Evolutionary conservation across 2,329 filamentous ascomycete genomes (phyloP).

Genomic region (Chaetomium sp.): DNA sequence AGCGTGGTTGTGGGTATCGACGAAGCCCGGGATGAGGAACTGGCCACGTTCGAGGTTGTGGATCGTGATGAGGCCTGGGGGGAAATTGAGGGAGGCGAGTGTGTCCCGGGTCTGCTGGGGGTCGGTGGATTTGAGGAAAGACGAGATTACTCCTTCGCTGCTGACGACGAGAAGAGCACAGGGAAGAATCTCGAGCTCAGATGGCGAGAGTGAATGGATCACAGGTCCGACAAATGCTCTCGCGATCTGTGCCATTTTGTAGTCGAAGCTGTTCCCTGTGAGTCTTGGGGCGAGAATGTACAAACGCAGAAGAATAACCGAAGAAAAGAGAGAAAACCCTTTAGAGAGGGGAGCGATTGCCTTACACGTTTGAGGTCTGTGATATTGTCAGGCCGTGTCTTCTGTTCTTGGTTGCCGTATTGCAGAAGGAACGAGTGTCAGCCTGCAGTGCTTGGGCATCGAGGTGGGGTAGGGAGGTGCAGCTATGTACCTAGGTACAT

Average conservation of each 20-base stretch:
- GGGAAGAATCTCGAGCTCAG: slow-evolving; percentile 16
- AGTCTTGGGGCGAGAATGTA: no score
- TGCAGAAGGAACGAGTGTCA: no score
- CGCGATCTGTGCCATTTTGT: not conserved
- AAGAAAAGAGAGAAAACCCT: no score
- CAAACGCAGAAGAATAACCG: no score
- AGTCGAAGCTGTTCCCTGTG: not conserved
- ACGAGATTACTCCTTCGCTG: slow-evolving; percentile 24
- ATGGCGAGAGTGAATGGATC: slow-evolving; percentile 16
- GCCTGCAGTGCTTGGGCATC: no score
- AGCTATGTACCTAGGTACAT: no score
- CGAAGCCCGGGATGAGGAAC: slow-evolving; percentile 53
- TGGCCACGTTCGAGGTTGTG: slow-evolving; percentile 29
- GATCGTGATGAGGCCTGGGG: slow-evolving; percentile 15
- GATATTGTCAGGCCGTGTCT: no score
- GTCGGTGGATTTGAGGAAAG: slow-evolving; percentile 21
- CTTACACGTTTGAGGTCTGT: no score
- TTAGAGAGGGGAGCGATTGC: no score
- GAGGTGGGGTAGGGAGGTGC: no score
- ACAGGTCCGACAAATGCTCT: slow-evolving; percentile 14
- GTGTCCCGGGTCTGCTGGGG: not conserved
- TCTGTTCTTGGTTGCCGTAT: no score
- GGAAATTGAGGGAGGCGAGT: slow-evolving; percentile 7
- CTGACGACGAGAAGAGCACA: slow-evolving; percentile 17
- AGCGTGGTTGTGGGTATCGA: slow-evolving; percentile 65